These are phyloP conservation scores for Yarrowia sp. DNA, from an alignment of 805 yeast genomes.

Conservation along the genomic window DNA sequence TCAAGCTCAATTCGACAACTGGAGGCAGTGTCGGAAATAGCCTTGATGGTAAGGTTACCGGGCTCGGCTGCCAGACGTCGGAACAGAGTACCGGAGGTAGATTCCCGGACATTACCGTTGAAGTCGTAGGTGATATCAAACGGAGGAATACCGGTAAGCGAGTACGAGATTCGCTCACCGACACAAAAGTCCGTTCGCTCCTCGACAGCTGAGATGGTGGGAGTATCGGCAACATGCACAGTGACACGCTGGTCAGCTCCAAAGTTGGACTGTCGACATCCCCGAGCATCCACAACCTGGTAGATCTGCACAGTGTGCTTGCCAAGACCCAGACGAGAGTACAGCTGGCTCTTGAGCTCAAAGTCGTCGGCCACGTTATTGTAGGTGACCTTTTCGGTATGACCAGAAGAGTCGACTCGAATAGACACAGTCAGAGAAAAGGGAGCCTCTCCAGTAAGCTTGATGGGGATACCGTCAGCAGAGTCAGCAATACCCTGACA, in stretches of 20 bases:
- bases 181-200: conserved; percentile 67
- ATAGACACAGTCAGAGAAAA: conserved; percentile 57
- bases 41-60: conserved; percentile 67
- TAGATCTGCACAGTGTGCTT: conserved; percentile 60
- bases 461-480: conserved; percentile 55
- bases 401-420: conserved; percentile 59
- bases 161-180: conserved; percentile 82
- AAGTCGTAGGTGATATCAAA: conserved; percentile 73
- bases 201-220: conserved; percentile 54
- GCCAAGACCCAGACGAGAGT: conserved; percentile 62
- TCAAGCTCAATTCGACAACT: conserved; percentile 51
- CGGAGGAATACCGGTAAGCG: conserved; percentile 76
- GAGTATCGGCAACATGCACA: conserved; percentile 72
- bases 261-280: conserved; percentile 56
- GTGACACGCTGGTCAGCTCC: conserved; percentile 46
- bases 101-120: conserved; percentile 57
- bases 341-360: conserved; percentile 46
- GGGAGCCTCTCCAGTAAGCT: conserved; percentile 61
- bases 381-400: conserved; percentile 48
- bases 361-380: conserved; percentile 43
- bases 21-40: conserved; percentile 71
- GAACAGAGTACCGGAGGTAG: conserved; percentile 52
- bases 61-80: conserved; percentile 76
- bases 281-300: conserved; percentile 63
- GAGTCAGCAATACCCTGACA: conserved; percentile 44